Evolutionary conservation across 768 basidiomycete genomes (phyloP).

Genomic region (Mycena amicta): DNA sequence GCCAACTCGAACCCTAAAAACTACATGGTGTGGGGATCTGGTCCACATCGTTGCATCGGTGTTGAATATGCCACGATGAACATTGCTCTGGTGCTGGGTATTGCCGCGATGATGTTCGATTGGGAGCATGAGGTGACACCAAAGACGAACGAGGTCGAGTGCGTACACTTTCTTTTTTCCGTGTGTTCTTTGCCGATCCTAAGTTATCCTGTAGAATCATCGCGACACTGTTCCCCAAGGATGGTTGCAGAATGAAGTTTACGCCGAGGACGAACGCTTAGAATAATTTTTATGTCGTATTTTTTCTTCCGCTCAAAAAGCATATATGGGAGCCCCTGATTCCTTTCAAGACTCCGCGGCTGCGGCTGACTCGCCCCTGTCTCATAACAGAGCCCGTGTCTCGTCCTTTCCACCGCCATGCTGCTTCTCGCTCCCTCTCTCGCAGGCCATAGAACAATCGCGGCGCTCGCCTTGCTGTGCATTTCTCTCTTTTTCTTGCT

Average conservation of each 20-base stretch:
- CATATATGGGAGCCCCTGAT: too few relatives aligned
- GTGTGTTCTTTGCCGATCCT: slow-evolving; percentile 5
- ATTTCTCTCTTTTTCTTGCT: too few relatives aligned
- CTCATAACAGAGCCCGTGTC: too few relatives aligned
- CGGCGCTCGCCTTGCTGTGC: too few relatives aligned
- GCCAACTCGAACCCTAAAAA: slow-evolving; percentile 90
- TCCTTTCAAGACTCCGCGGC: too few relatives aligned
- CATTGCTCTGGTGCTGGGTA: slow-evolving; percentile 82
- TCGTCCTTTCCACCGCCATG: too few relatives aligned
- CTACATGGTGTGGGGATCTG: slow-evolving; percentile 93
- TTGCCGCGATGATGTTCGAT: slow-evolving; percentile 77
- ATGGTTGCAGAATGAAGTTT: slow-evolving; percentile 83
- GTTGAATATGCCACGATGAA: slow-evolving; percentile 92
- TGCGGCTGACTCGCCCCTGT: too few relatives aligned
- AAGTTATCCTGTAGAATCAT: slow-evolving; percentile 62
- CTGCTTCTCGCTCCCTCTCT: too few relatives aligned
- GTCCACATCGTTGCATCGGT: slow-evolving; percentile 92
- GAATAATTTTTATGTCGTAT: slow-evolving; percentile 6
- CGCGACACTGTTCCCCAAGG: slow-evolving; percentile 96
- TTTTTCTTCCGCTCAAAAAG: too few relatives aligned
- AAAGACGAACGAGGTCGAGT: slow-evolving; percentile 80
- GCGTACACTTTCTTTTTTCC: slow-evolving; percentile 46
- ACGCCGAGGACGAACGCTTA: slow-evolving; percentile 50
- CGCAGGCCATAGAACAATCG: too few relatives aligned
- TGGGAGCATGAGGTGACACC: slow-evolving; percentile 88